A percentile compares a stretch with the other conserved stretches of the same genome.
phyloP scores from a whole-genome alignment of 1,139 yeast genomes.

The Taphrina betulina region DNA sequence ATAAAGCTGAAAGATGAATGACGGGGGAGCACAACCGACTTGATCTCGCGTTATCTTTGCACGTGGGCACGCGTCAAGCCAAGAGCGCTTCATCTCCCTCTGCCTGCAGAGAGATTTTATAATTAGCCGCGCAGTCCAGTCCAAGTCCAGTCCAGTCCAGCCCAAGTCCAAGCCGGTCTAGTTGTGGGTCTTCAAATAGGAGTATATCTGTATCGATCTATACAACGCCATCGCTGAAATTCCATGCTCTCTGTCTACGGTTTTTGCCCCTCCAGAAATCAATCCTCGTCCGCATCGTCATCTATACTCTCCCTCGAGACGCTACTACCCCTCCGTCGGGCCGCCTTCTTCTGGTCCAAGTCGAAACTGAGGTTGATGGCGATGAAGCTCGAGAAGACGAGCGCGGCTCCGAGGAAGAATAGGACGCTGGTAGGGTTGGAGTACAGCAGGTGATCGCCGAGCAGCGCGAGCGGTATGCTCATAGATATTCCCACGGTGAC shows the following conservation, averaged over 20 bases:
- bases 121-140: no score
- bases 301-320: background rate
- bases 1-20: no score
- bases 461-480: constrained; percentile 91
- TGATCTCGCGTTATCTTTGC: no score
- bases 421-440: constrained; percentile 58
- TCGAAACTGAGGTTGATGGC: constrained; percentile 55
- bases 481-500: constrained; percentile 92
- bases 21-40: no score
- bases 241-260: background rate
- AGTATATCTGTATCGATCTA: no score
- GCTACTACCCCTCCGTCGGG: background rate
- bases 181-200: no score
- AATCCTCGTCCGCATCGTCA: background rate
- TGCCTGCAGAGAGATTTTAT: no score
- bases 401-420: constrained; percentile 73
- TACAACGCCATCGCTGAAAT: background rate
- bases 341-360: constrained; percentile 67
- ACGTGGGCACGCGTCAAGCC: no score
- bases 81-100: no score
- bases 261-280: background rate
- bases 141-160: no score
- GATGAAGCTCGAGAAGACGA: constrained; percentile 79
- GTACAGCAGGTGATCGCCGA: constrained; percentile 79
- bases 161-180: no score